These are phyloP conservation scores for Microdochium bolleyi DNA, from an alignment of 2,329 filamentous ascomycete genomes.

Conservation along the genomic window DNA sequence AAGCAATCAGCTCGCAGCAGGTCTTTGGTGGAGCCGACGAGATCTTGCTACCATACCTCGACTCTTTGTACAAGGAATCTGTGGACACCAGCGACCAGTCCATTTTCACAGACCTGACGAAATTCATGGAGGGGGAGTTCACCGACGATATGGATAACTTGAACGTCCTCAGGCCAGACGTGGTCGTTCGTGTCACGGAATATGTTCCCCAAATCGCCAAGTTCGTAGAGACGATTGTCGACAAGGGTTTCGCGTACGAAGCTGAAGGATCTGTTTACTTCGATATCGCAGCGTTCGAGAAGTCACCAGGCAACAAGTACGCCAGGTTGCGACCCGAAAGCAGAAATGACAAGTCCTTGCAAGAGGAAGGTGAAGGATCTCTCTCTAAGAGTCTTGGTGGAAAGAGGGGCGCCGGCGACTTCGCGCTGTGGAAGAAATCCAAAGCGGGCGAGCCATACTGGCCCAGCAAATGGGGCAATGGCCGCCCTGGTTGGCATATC, in stretches of 20 bases:
- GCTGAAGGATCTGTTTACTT: slow-evolving; percentile 88
- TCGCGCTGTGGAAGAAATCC: slow-evolving; percentile 88
- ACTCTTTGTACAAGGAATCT: slow-evolving; percentile 56
- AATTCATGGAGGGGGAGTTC: slow-evolving; percentile 81
- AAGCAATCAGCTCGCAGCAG: slow-evolving; percentile 37
- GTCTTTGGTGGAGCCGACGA: slow-evolving; percentile 51
- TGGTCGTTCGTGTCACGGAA: slow-evolving; percentile 84
- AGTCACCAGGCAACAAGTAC: slow-evolving; percentile 68
- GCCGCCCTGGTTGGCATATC: slow-evolving; percentile 92
- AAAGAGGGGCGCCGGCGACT: slow-evolving; percentile 76
- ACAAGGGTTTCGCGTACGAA: slow-evolving; percentile 81
- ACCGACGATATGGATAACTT: slow-evolving; percentile 79
- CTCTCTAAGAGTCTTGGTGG: slow-evolving; percentile 52
- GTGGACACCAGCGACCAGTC: slow-evolving; percentile 55
- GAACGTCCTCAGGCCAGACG: slow-evolving; percentile 76
- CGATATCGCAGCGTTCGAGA: slow-evolving; percentile 80
- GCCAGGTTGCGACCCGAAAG: slow-evolving; percentile 80
- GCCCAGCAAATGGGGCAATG: slow-evolving; percentile 80
- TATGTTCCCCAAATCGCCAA: slow-evolving; percentile 80
- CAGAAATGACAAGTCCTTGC: slow-evolving; percentile 71
- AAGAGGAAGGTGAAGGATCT: slow-evolving; percentile 85
- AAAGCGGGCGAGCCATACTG: slow-evolving; percentile 90
- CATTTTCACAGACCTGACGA: slow-evolving; percentile 81
- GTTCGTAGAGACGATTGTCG: slow-evolving; percentile 75
- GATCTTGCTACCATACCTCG: slow-evolving; percentile 75